Evolutionary conservation across 805 yeast species (phyloP).

Genomic region (Candida palmyrensis): DNA sequence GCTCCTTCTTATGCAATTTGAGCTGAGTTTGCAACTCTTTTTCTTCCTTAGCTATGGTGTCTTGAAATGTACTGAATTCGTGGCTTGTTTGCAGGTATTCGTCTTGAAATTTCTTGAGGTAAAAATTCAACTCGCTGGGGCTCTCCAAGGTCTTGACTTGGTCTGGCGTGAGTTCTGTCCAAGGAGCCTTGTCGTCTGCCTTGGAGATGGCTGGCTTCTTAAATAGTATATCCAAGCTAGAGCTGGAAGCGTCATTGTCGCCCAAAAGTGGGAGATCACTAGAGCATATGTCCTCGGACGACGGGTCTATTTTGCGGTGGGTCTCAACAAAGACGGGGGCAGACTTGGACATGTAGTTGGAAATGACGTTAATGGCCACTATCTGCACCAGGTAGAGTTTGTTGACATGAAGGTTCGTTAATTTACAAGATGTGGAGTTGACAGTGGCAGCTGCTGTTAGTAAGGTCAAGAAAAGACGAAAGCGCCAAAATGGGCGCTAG

Average conservation of each 20-base stretch:
- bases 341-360: conserved; percentile 30
- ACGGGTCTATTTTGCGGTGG: conserved; percentile 1
- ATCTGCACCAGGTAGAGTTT: conserved; percentile 31
- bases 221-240: neutral
- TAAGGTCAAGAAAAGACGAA: neutral
- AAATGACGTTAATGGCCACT: conserved; percentile 30
- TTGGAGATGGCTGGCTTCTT: neutral
- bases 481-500: neutral
- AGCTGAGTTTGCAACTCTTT: conserved; percentile 19
- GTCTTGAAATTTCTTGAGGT: conserved; percentile 19
- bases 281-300: neutral
- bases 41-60: conserved; percentile 10
- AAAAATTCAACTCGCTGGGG: conserved; percentile 17
- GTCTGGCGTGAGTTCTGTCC: conserved; percentile 4
- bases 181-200: conserved; percentile 6
- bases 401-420: conserved; percentile 22
- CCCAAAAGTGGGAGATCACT: conserved; percentile 3
- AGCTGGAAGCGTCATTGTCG: neutral
- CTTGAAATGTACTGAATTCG: conserved; percentile 16
- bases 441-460: conserved; percentile 24
- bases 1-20: conserved; percentile 30
- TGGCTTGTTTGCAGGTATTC: conserved; percentile 17
- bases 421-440: conserved; percentile 28
- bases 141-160: conserved; percentile 14
- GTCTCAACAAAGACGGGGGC: conserved; percentile 30